Conservation (phyloP, 2,329 filamentous ascomycete species). For the Dothideomycetes sp. region DNA sequence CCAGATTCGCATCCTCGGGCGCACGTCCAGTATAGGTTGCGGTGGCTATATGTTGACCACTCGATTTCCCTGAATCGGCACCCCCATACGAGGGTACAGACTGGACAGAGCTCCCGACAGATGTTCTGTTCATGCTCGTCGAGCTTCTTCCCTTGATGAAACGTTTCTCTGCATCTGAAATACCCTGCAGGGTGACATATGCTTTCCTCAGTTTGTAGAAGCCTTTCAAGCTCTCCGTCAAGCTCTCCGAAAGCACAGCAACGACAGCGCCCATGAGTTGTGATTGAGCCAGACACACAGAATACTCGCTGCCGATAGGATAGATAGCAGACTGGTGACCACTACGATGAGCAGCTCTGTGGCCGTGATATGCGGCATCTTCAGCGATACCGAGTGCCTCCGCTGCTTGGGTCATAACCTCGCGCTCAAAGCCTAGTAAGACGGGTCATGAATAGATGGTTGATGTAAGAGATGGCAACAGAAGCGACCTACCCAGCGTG, state of each 20-base stretch:
- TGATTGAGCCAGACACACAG: slow-evolving; percentile 70
- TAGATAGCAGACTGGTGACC: slow-evolving; percentile 56
- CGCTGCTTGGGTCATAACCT: slow-evolving; percentile 76
- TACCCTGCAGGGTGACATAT: slow-evolving; percentile 67
- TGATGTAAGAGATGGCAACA: no score
- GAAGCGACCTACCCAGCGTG: slow-evolving; percentile 39
- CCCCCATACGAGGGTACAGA: background rate
- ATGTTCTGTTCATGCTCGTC: slow-evolving; percentile 2
- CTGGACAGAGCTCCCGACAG: background rate
- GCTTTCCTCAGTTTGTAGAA: slow-evolving; percentile 91
- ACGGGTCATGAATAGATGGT: no score
- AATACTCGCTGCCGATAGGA: slow-evolving; percentile 74
- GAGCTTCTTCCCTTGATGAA: slow-evolving; percentile 32
- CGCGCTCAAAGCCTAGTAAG: slow-evolving; percentile 86
- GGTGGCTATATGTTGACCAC: background rate
- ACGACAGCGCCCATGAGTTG: slow-evolving; percentile 86
- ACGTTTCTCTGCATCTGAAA: slow-evolving; percentile 63
- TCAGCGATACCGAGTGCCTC: slow-evolving; percentile 65
- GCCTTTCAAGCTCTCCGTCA: slow-evolving; percentile 81
- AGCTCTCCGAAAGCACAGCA: slow-evolving; percentile 79
- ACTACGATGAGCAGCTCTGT: slow-evolving; percentile 62
- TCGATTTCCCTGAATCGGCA: background rate
- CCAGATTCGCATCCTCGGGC: slow-evolving; percentile 31
- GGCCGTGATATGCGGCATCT: slow-evolving; percentile 61
- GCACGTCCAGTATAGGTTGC: background rate